Percentiles rank a stretch among this genome's conserved stretches.
Evolutionary conservation across 2,329 filamentous ascomycete species (phyloP).

Genomic region (Beauveria sp.): DNA sequence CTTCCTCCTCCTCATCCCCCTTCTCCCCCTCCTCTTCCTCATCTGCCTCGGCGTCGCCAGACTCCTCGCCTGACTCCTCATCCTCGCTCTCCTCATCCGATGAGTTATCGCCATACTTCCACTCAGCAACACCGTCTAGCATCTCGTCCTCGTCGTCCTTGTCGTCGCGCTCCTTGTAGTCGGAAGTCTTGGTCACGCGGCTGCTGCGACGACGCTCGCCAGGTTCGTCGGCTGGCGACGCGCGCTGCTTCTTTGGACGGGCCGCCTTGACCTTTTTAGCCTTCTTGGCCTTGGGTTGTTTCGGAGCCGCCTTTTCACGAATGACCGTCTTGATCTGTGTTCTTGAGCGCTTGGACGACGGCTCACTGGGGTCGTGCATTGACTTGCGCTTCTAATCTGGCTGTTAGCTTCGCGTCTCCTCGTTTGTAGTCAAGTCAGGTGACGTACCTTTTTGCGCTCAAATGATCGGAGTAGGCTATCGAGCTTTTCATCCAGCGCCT

Average conservation of each 20-base stretch:
- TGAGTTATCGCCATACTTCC: constrained; percentile 41
- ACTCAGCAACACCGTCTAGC: constrained; percentile 52
- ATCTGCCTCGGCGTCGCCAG: constrained; percentile 14
- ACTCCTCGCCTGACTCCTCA: constrained; percentile 13
- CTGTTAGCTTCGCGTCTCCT: constrained; percentile 7
- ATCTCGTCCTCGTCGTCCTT: constrained; percentile 54
- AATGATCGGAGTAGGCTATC: constrained; percentile 58
- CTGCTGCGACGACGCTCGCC: constrained; percentile 50
- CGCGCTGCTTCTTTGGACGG: constrained; percentile 20
- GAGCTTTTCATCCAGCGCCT: constrained; percentile 66
- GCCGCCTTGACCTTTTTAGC: constrained; percentile 23
- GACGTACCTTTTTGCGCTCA: constrained; percentile 63
- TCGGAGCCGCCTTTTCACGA: constrained; percentile 23
- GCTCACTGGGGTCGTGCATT: constrained; percentile 40
- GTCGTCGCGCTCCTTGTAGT: constrained; percentile 50
- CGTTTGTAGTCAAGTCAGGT: neutral
- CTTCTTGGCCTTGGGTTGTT: constrained; percentile 25
- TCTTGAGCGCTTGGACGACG: constrained; percentile 31
- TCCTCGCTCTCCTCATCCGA: constrained; percentile 16
- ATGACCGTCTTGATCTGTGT: constrained; percentile 30
- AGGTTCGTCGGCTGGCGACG: constrained; percentile 24
- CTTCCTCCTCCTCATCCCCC: constrained; percentile 7
- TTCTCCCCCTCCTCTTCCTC: constrained; percentile 2
- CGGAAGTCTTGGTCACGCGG: constrained; percentile 38
- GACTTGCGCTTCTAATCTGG: constrained; percentile 51